Conservation (phyloP, 2,329 filamentous ascomycete genomes). For the Chaetomium olivaceum region DNA sequence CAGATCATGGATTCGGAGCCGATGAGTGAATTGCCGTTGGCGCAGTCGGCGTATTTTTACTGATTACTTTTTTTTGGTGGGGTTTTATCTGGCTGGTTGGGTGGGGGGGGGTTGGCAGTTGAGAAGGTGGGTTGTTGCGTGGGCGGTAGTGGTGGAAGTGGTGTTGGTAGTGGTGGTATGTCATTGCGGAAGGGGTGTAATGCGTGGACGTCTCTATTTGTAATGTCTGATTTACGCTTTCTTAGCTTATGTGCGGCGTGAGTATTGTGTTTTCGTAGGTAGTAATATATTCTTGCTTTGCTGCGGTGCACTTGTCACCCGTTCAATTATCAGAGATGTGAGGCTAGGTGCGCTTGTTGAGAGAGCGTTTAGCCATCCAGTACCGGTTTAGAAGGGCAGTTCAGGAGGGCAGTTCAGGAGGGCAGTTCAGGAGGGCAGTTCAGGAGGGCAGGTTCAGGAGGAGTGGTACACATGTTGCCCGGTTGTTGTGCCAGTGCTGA, state of each 20-base stretch:
- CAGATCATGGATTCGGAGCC: conserved; percentile 72
- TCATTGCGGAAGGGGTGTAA: background rate
- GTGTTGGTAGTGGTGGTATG: background rate
- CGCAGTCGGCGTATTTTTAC: conserved; percentile 77
- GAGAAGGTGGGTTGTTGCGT: background rate
- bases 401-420: too few species aligned
- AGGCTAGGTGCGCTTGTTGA: background rate
- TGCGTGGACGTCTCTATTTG: background rate
- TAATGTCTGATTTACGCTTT: background rate
- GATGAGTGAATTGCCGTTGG: conserved; percentile 68
- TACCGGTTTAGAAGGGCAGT: too few species aligned
- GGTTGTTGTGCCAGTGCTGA: background rate
- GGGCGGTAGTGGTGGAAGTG: background rate
- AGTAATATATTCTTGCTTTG: background rate
- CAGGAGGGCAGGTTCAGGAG: too few species aligned
- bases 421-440: too few species aligned
- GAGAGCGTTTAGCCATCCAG: background rate
- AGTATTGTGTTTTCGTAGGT: background rate
- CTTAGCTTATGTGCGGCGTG: background rate
- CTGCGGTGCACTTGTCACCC: background rate
- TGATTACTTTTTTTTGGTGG: conserved; percentile 42
- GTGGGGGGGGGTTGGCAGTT: too few species aligned
- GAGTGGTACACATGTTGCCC: background rate
- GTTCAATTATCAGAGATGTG: background rate
- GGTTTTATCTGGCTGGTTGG: too few species aligned